Percentiles rank a stretch among this genome's conserved stretches.
These are phyloP conservation scores for Phytophthora foliorum DNA, from an alignment of 352 stramenopile species.

Conservation along the genomic window DNA sequence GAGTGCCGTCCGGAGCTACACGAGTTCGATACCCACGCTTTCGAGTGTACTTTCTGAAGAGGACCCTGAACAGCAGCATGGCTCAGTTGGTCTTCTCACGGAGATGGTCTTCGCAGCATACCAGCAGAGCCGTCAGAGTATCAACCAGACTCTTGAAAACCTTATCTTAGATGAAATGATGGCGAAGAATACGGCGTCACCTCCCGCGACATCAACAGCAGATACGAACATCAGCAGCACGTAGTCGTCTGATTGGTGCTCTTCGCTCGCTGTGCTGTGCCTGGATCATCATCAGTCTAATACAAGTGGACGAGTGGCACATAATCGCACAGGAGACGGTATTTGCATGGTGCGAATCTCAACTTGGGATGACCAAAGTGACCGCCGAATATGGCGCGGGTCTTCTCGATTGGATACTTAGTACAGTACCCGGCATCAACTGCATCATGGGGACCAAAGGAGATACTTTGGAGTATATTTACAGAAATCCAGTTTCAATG, in stretches of 20 bases:
- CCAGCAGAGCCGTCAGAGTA: slow-evolving; percentile 36
- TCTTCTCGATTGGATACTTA: not conserved
- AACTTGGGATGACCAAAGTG: no score
- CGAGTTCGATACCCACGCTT: slow-evolving; percentile 36
- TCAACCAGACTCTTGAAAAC: slow-evolving; percentile 48
- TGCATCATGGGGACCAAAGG: no score
- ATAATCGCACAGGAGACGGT: slow-evolving; percentile 10
- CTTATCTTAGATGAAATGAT: slow-evolving; percentile 47
- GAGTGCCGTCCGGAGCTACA: slow-evolving; percentile 36
- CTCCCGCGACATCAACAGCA: slow-evolving; percentile 14
- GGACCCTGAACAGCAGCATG: slow-evolving; percentile 18
- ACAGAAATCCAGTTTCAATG: slow-evolving; percentile 7
- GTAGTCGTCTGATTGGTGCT: not conserved
- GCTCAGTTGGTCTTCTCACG: slow-evolving; percentile 41
- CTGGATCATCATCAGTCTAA: not conserved
- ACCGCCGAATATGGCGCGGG: not conserved
- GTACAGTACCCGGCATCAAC: no score
- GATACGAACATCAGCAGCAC: slow-evolving; percentile 22
- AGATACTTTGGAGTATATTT: slow-evolving; percentile 1
- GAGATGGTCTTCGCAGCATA: slow-evolving; percentile 44
- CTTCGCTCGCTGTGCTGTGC: not conserved
- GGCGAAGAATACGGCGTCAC: slow-evolving; percentile 19
- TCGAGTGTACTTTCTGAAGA: slow-evolving; percentile 11
- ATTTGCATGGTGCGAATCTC: not conserved
- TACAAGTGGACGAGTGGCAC: not conserved